A percentile compares a stretch with the other conserved stretches of the same genome.
These are phyloP conservation scores for Crithidia expoeki DNA, from an alignment of 208 protist species.

Conservation along the genomic window DNA sequence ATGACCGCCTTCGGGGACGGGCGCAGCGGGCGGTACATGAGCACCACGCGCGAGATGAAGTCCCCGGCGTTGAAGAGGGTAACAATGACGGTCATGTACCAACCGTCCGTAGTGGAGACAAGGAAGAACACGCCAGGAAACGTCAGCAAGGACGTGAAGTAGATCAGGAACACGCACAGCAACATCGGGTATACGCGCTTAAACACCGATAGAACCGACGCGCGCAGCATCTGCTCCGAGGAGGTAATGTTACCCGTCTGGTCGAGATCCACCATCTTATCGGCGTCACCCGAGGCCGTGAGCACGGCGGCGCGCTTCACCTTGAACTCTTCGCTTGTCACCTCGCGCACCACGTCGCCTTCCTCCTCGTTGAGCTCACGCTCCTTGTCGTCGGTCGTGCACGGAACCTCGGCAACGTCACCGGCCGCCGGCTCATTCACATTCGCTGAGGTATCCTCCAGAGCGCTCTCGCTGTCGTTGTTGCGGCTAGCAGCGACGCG, in stretches of 20 bases:
- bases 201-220: conserved; percentile 43
- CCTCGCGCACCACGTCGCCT: conserved; percentile 38
- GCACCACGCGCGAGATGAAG: conserved; percentile 49
- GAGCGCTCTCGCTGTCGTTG: not conserved
- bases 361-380: conserved; percentile 28
- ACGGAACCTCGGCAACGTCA: conserved; percentile 15
- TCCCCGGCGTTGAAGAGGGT: conserved; percentile 71
- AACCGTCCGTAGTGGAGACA: conserved; percentile 37
- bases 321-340: conserved; percentile 11
- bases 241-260: conserved; percentile 62
- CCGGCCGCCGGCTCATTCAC: conserved; percentile 23
- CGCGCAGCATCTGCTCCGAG: conserved; percentile 64
- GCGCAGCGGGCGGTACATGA: conserved; percentile 46
- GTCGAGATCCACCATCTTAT: conserved; percentile 60
- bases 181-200: conserved; percentile 75
- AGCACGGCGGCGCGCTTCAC: conserved; percentile 41
- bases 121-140: conserved; percentile 78
- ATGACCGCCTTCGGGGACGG: conserved; percentile 56
- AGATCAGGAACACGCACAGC: conserved; percentile 61
- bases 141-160: conserved; percentile 61
- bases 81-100: conserved; percentile 68
- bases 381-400: conserved; percentile 34
- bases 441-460: conserved; percentile 1
- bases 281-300: conserved; percentile 45
- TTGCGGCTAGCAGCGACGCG: conserved; percentile 22